Evolutionary conservation across 2,329 filamentous ascomycete species (phyloP).

Genomic region (Aspergillus aculeatus): DNA sequence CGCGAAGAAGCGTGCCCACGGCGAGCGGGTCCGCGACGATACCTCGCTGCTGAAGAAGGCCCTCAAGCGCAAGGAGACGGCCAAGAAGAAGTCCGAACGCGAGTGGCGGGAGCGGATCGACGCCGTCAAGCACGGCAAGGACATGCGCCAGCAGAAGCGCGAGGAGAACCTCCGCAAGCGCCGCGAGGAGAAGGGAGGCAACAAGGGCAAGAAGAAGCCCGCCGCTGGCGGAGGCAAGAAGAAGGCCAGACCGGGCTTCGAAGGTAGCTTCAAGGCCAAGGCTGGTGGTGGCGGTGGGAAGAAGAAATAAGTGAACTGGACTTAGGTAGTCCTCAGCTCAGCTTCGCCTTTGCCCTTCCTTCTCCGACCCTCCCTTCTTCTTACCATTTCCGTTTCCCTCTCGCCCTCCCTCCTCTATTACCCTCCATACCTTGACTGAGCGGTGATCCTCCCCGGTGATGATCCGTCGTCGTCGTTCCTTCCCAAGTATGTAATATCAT

Average conservation of each 20-base stretch:
- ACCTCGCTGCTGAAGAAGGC: constrained; percentile 87
- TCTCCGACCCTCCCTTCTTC: too few species aligned
- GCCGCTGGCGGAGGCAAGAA: constrained; percentile 39
- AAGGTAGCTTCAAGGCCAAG: constrained; percentile 66
- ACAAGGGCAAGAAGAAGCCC: constrained; percentile 45
- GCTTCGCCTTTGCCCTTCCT: too few species aligned
- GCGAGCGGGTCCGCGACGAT: constrained; percentile 85
- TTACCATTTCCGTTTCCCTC: too few species aligned
- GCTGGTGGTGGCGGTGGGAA: constrained; percentile 40
- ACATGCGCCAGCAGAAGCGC: constrained; percentile 77
- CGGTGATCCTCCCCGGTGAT: background rate
- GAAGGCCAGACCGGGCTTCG: constrained; percentile 66
- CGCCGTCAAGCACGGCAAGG: constrained; percentile 71
- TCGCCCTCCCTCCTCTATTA: too few species aligned
- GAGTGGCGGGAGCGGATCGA: constrained; percentile 77
- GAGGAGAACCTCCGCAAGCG: constrained; percentile 75
- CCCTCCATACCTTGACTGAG: background rate
- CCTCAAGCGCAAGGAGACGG: constrained; percentile 84
- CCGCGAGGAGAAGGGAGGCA: constrained; percentile 69
- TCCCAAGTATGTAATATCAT: background rate
- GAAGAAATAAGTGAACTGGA: constrained; percentile 37
- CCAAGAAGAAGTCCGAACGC: constrained; percentile 87
- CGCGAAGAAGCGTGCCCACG: constrained; percentile 82
- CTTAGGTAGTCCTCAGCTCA: too few species aligned
- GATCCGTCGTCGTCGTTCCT: background rate